These are phyloP conservation scores for Exophiala lecanii-corni DNA, from an alignment of 2,329 filamentous ascomycete genomes.

Conservation along the genomic window DNA sequence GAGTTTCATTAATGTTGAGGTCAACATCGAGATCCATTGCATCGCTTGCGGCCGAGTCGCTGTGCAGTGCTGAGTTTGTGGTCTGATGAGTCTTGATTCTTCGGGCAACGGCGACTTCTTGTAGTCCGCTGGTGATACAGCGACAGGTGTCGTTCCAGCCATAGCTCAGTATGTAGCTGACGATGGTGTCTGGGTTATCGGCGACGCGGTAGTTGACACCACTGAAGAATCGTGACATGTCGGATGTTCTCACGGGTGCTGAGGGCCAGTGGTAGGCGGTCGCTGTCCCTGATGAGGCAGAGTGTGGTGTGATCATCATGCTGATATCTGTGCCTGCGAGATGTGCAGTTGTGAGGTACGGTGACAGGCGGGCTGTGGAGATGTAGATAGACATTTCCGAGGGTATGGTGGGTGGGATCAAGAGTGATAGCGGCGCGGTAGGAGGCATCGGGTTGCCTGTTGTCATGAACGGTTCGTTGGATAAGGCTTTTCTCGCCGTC, in stretches of 20 bases:
- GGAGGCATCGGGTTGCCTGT: not conserved
- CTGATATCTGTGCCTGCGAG: not conserved
- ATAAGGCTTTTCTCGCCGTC: not conserved
- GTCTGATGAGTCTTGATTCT: not conserved
- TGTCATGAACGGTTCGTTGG: not conserved
- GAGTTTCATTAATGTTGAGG: too few relatives aligned
- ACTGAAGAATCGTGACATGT: slow-evolving; percentile 11
- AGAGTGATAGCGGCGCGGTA: not conserved
- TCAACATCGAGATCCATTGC: not conserved
- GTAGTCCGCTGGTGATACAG: slow-evolving; percentile 13
- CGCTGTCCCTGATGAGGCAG: not conserved
- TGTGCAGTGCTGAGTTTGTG: too few relatives aligned
- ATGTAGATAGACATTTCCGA: slow-evolving; percentile 4
- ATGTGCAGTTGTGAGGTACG: not conserved
- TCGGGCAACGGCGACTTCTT: not conserved
- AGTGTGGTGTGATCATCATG: not conserved
- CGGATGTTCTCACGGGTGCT: slow-evolving; percentile 10
- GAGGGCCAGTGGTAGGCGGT: slow-evolving; percentile 19
- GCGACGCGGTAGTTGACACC: slow-evolving; percentile 14
- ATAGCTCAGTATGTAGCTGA: slow-evolving; percentile 19
- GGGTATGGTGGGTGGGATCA: not conserved
- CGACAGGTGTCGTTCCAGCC: slow-evolving; percentile 22
- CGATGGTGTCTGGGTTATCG: slow-evolving; percentile 1
- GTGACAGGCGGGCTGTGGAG: not conserved
- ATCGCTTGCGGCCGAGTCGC: too few relatives aligned